These are phyloP conservation scores for Trichoderma sp. DNA, from an alignment of 2,329 filamentous ascomycete genomes.

Conservation along the genomic window DNA sequence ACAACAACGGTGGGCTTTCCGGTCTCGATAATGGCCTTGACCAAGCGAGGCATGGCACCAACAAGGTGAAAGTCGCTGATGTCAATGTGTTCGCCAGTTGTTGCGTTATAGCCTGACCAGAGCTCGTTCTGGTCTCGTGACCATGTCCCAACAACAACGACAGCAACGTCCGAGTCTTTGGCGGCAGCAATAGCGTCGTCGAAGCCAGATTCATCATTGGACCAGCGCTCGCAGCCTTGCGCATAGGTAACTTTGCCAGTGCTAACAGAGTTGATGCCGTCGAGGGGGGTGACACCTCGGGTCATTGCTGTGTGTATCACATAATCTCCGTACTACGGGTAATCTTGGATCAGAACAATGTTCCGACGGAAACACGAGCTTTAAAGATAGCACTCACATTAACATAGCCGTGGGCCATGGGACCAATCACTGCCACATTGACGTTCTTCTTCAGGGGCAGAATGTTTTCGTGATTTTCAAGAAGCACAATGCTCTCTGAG, in stretches of 20 bases:
- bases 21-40: conserved; percentile 10
- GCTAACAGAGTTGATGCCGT: conserved; percentile 10
- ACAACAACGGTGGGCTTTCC: conserved; percentile 9
- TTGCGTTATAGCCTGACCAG: conserved; percentile 2
- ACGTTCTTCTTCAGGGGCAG: conserved; percentile 7
- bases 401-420: conserved; percentile 7
- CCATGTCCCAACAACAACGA: conserved; percentile 1
- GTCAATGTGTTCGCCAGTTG: conserved; percentile 5
- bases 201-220: conserved; percentile 14
- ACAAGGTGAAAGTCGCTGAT: conserved; percentile 8
- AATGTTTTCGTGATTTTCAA: conserved; percentile 7
- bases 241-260: conserved; percentile 13
- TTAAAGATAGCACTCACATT: not conserved
- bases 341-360: not conserved
- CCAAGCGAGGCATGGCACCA: conserved; percentile 11
- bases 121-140: conserved; percentile 15
- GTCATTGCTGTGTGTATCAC: conserved; percentile 20
- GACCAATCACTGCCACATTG: conserved; percentile 5
- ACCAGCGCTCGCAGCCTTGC: conserved; percentile 9
- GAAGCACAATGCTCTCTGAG: conserved; percentile 9
- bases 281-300: conserved; percentile 8
- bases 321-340: conserved; percentile 4
- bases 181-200: conserved; percentile 13
- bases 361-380: not conserved
- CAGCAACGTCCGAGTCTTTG: conserved; percentile 3